These are phyloP conservation scores for Ceratocystis colombiana DNA, from an alignment of 2,329 filamentous ascomycete species.

Conservation along the genomic window DNA sequence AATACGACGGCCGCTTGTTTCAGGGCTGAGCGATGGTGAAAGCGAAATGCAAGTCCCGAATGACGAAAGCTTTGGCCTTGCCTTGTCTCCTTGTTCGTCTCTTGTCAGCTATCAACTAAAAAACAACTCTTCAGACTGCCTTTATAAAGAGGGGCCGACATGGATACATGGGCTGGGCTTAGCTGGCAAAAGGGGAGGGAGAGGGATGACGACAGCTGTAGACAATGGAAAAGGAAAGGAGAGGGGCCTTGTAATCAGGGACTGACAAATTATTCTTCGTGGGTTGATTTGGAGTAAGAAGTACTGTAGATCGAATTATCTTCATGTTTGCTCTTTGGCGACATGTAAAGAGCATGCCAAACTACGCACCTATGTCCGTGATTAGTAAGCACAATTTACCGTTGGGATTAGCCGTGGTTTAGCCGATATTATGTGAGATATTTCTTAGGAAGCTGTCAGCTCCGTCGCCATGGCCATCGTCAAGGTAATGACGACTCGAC, in stretches of 20 bases:
- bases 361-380: not conserved
- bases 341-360: not conserved
- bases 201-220: not conserved
- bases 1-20: slow-evolving; percentile 17
- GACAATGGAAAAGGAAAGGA: slow-evolving; percentile 1
- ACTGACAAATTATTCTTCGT: slow-evolving; percentile 4
- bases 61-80: not conserved
- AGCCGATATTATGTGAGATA: not conserved
- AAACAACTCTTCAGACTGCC: slow-evolving; percentile 31
- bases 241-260: not conserved
- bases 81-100: slow-evolving; percentile 50
- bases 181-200: too few species aligned
- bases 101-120: not conserved
- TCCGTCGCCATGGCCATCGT: too few species aligned
- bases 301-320: not conserved
- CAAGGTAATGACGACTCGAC: too few species aligned
- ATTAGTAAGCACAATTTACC: not conserved
- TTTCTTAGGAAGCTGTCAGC: not conserved
- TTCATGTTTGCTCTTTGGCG: not conserved
- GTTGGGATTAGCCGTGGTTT: not conserved
- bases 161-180: slow-evolving; percentile 1
- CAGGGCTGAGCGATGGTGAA: not conserved
- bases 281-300: not conserved
- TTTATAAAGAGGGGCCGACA: slow-evolving; percentile 7
- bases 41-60: not conserved